Evolutionary conservation across 768 basidiomycete genomes (phyloP), one percentile per base, ranked within the genome.

Genomic region (Tricholoma bakamatsutake): DNA sequence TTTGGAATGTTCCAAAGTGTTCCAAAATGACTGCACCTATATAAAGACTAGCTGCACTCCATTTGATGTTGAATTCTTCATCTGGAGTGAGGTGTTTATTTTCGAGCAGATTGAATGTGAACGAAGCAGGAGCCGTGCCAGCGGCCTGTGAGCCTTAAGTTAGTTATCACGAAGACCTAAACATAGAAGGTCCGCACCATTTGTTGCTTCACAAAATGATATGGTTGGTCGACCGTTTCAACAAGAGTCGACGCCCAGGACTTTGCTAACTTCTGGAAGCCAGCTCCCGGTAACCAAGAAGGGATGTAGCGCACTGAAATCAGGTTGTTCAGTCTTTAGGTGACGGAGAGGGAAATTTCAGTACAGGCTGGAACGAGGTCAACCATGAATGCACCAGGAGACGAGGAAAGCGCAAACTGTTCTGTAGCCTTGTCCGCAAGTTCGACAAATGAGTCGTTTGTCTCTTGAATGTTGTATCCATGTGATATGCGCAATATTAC

Each of bases 31-130:
- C 43, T 47, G 45, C 58, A 80, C 79, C 80, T 48, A 77, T 75
- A 65, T 82, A 81, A 12, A 82, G 65, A 42, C 80, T 79, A 17
- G 77, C 77, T 28, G 80, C 74, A 37, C 84, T 80, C 82, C 85
- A 86, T 65, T 85, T 87, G 56, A 88, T 71, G 57, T 81, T 78
- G 52, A 76, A 69, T 56, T 87, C 84, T 55, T 85, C 83, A 55
- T 85, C 80, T 4, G 70, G 67, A 46, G 69, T 78, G 27, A 82
- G 62, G 10, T 71, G 66, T 62, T 77, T 79, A 24, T 69, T 74
- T 60, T 86, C 77, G 24, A 88, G 74, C 54, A 84, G 66, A 21
- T 75, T 72, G 21, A 83, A 84, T 1, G 80, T 78, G 63, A 84
- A 87, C 5, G 84, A 88, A 13, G 73, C 63, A n/a, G 73, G 66